These are phyloP conservation scores for Globisporangium uncinulatum DNA, from an alignment of 352 stramenopile genomes.

Conservation along the genomic window DNA sequence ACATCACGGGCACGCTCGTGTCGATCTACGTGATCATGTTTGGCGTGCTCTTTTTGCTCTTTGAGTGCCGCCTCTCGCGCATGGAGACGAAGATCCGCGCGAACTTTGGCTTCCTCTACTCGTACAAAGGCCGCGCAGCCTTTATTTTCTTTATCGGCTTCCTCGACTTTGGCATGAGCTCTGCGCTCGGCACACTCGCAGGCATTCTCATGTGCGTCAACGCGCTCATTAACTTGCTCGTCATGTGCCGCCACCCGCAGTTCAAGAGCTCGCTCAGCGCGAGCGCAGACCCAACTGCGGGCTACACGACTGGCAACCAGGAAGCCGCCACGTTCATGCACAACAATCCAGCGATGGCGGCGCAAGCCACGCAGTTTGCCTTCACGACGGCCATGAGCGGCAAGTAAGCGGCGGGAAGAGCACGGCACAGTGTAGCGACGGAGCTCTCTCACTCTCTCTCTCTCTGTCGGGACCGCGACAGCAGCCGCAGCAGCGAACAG, in stretches of 20 bases:
- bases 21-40: constrained; percentile 90
- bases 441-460: no score
- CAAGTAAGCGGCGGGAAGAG: constrained; percentile 1
- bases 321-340: constrained; percentile 78
- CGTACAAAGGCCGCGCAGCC: constrained; percentile 76
- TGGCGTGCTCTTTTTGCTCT: constrained; percentile 79
- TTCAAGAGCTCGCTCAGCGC: constrained; percentile 78
- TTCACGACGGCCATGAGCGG: constrained; percentile 48
- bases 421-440: no score
- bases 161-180: constrained; percentile 84
- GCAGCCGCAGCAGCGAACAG: neutral
- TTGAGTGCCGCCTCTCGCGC: constrained; percentile 82
- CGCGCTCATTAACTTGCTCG: constrained; percentile 81
- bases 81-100: constrained; percentile 79
- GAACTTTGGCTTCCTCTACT: constrained; percentile 87
- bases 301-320: constrained; percentile 78
- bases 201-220: constrained; percentile 83
- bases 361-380: constrained; percentile 73
- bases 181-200: constrained; percentile 62
- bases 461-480: neutral
- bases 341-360: constrained; percentile 71
- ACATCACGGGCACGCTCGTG: constrained; percentile 85
- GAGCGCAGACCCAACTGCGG: constrained; percentile 65
- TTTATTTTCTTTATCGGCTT: constrained; percentile 91
- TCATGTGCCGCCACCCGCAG: constrained; percentile 84